Percentiles rank a stretch among this genome's conserved stretches.
phyloP scores from a whole-genome alignment of 2,329 filamentous ascomycete species.

The Cladosporium velox region DNA sequence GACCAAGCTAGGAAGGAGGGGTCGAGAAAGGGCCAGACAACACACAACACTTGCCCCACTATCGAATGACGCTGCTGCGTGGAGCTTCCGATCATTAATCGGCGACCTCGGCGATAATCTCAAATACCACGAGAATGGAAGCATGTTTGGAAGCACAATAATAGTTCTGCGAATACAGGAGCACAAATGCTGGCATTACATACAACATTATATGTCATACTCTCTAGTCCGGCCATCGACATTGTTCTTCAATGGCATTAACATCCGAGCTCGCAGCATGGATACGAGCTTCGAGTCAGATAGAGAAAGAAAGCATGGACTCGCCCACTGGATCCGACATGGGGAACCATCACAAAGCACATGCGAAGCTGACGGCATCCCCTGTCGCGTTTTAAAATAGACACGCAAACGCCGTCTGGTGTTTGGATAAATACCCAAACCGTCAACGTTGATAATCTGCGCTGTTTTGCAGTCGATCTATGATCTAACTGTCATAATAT shows the following conservation, averaged over 20 bases:
- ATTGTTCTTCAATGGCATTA: not conserved
- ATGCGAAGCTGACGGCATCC: not conserved
- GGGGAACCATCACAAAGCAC: not conserved
- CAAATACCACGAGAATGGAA: not conserved
- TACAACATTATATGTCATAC: not conserved
- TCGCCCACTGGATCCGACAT: not conserved
- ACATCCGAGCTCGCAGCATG: not conserved
- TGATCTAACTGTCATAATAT: not conserved
- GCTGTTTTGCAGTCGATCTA: not conserved
- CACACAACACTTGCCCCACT: not conserved
- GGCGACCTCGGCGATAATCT: constrained; percentile 5
- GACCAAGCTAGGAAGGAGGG: not conserved
- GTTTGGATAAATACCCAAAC: not conserved
- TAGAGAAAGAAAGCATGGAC: not conserved
- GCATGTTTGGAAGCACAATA: not conserved
- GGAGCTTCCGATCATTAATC: not conserved
- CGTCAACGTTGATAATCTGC: not conserved
- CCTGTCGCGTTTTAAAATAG: not conserved
- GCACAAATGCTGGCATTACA: not conserved
- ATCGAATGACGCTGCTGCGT: constrained; percentile 9
- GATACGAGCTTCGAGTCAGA: not conserved
- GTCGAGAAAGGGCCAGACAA: constrained; percentile 12
- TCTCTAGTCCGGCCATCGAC: too few species aligned
- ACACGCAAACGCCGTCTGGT: not conserved
- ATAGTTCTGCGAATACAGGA: not conserved